Conservation (phyloP, 257 asterid species). For the Petunia secreta region DNA sequence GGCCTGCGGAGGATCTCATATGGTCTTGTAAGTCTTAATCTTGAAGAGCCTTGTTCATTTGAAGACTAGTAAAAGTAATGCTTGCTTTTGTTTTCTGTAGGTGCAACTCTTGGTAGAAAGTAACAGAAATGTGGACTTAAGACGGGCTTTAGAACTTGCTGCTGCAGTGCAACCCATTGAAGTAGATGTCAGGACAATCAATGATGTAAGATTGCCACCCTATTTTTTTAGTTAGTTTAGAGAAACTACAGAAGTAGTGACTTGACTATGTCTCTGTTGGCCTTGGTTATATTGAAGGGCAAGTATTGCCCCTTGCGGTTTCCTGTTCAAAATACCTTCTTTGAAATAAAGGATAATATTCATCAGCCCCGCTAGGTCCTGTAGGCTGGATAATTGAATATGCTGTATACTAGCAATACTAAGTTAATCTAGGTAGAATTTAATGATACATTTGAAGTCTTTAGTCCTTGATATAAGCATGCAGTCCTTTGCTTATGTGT, state of each 20-base stretch:
- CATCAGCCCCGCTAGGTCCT: background rate
- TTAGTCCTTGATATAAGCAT: background rate
- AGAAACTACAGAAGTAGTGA: constrained; percentile 2
- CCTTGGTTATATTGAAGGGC: background rate
- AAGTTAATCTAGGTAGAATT: background rate
- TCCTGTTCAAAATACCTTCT: background rate
- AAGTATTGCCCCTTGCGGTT: background rate
- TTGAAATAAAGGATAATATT: constrained; percentile 1
- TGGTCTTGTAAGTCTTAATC: constrained; percentile 71
- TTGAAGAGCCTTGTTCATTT: constrained; percentile 26
- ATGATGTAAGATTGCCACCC: constrained; percentile 56
- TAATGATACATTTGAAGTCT: background rate
- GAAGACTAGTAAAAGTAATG: constrained; percentile 27
- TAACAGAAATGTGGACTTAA: constrained; percentile 70
- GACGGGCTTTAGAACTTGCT: constrained; percentile 79
- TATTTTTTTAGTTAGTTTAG: constrained; percentile 20
- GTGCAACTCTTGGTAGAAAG: constrained; percentile 89
- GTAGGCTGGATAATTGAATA: background rate
- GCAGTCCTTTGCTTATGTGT: background rate
- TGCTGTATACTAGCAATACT: background rate
- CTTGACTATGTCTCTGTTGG: constrained; percentile 21
- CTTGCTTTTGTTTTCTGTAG: constrained; percentile 45
- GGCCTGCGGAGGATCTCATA: constrained; percentile 94
- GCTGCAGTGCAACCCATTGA: constrained; percentile 85
- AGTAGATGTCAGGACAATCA: constrained; percentile 63